Percentiles rank a stretch among this genome's conserved stretches.
These are phyloP conservation scores for Globisporangium viniferum DNA, from an alignment of 352 stramenopile genomes.

Conservation along the genomic window DNA sequence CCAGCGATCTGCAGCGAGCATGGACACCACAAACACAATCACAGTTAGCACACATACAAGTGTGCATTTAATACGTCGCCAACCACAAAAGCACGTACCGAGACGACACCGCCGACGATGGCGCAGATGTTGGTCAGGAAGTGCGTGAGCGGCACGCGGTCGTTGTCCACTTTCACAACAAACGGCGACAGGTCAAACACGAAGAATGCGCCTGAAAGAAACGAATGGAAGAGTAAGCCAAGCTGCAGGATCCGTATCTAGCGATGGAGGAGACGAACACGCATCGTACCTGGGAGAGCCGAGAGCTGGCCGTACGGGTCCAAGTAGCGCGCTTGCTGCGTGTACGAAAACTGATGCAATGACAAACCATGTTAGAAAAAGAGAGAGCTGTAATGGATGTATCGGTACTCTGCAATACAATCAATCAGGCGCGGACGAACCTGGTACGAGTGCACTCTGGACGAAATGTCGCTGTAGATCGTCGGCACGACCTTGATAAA, in stretches of 20 bases:
- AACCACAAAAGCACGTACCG: constrained; percentile 33
- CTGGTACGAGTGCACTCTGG: constrained; percentile 69
- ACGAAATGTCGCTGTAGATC: constrained; percentile 77
- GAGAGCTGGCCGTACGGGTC: constrained; percentile 61
- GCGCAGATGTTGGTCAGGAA: constrained; percentile 85
- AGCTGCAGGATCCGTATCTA: background rate
- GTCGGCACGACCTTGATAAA: constrained; percentile 88
- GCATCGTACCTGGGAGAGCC: constrained; percentile 50
- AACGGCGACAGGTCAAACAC: constrained; percentile 85
- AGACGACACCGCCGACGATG: constrained; percentile 80
- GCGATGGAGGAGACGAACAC: background rate
- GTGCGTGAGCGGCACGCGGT: constrained; percentile 75
- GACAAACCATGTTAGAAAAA: background rate
- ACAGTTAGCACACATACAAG: background rate
- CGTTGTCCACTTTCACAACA: constrained; percentile 84
- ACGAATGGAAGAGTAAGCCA: background rate
- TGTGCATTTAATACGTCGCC: too few species aligned
- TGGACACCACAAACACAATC: background rate
- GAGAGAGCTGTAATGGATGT: background rate
- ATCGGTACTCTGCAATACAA: background rate
- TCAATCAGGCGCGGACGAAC: constrained; percentile 14
- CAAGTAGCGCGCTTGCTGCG: constrained; percentile 76
- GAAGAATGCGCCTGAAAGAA: constrained; percentile 62
- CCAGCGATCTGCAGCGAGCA: constrained; percentile 59
- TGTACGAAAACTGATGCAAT: constrained; percentile 66